Percentiles rank a stretch among this genome's conserved stretches.
Evolutionary conservation across 768 basidiomycete species (phyloP).

Genomic region (Naematelia encephala): DNA sequence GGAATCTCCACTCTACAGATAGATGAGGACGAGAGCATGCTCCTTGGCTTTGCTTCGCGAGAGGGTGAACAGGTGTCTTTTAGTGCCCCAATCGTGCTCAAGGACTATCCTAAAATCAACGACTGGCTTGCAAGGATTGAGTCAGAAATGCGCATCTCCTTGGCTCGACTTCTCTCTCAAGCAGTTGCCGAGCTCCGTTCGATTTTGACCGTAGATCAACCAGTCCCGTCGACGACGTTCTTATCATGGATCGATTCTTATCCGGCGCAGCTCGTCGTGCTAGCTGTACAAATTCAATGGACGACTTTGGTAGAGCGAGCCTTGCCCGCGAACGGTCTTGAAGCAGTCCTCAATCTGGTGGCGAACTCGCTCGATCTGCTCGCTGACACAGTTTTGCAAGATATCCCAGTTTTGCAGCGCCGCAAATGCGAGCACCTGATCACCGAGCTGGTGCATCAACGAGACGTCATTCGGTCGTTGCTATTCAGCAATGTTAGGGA

Average conservation of each 20-base stretch:
- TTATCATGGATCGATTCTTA: slow-evolving; percentile 90
- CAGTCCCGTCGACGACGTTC: slow-evolving; percentile 62
- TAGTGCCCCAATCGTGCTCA: slow-evolving; percentile 74
- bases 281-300: slow-evolving; percentile 95
- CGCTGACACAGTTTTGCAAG: slow-evolving; percentile 92
- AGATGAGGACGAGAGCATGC: slow-evolving; percentile 70
- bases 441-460: slow-evolving; percentile 96
- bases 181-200: slow-evolving; percentile 73
- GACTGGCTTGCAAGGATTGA: slow-evolving; percentile 95
- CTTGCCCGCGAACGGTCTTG: slow-evolving; percentile 52
- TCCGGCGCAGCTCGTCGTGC: slow-evolving; percentile 91
- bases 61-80: slow-evolving; percentile 94
- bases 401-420: slow-evolving; percentile 83
- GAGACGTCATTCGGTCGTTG: slow-evolving; percentile 84
- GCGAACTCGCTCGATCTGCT: slow-evolving; percentile 83
- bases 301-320: slow-evolving; percentile 74
- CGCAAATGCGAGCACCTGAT: slow-evolving; percentile 98
- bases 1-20: slow-evolving; percentile 85
- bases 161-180: slow-evolving; percentile 75
- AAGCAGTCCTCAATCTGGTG: slow-evolving; percentile 68
- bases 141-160: slow-evolving; percentile 83
- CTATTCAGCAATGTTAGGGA: slow-evolving; percentile 64
- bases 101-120: slow-evolving; percentile 96
- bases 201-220: slow-evolving; percentile 69
- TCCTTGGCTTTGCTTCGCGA: slow-evolving; percentile 88